Base-by-base conservation (phyloP, 768 basidiomycete species). In the Suillus spraguei region DNA sequence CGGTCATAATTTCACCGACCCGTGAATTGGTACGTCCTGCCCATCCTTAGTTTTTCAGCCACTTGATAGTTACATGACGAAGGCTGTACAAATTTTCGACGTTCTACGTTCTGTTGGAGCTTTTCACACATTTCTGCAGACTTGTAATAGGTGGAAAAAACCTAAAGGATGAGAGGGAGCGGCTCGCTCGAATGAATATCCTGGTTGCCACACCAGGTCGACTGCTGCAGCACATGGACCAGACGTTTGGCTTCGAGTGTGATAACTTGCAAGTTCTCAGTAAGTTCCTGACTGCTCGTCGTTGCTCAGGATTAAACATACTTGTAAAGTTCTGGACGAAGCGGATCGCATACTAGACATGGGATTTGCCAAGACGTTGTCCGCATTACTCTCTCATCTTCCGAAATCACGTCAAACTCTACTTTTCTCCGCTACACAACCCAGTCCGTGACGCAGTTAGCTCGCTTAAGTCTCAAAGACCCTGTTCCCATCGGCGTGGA, bases 61-160 rank as follows among this genome's bases (percentile, higher is more conserved):
- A 16, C 52, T 52, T 39, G n/a, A 33, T 49, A 32, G 53, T 62
- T 55, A 20, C 22, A 7, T 46, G 35, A 38, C 59, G n/a, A 68
- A 95, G 94, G 97, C 97, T 2, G 92, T 99, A 20, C 97, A 99
- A 81, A 99, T 98, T 64, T 99, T 99, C 72, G 94, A 97, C 53
- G 95, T 98, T 8, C 76, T 99, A 35, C 87, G 94, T n/a, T 90
- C 92, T 47, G 92, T 99, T 63, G 97, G 97, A 3, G 89, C 90
- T 52, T 89, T 89, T 69, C 97, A 99, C 70, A 82, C 84, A 20
- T 97, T 99, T 97, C 94, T 7, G 97, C 97, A 0, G 96, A 0
- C 79, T 99, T 14, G 90, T 99, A 20, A 99, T 99, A 49, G 97
- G 97, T 7, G 97, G 97, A 52, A 99, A 98, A 81, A 94, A 89